Base-by-base conservation (phyloP, 2,329 filamentous ascomycete species). In the Aureobasidium pullulans region DNA sequence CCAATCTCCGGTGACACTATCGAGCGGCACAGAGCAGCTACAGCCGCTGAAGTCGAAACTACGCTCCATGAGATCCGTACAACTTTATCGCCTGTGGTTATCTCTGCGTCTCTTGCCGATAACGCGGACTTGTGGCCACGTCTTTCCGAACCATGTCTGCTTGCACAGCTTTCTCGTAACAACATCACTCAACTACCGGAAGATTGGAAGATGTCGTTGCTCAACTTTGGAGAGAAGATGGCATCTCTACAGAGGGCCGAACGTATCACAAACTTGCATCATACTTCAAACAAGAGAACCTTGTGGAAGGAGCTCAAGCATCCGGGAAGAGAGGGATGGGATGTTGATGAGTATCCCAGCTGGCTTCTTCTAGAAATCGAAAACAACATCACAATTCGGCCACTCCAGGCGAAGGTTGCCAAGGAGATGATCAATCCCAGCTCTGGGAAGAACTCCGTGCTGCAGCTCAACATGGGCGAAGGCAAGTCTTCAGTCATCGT, bases 391-490 rank as follows among this genome's bases (percentile, higher is more conserved):
- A 66, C 84, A 8, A 84, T 90, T 8, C 79, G 88, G 0, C 66
- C 75, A 0, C 78, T 82, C 0, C 86, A 90, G 65, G 75, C 79
- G 2, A 67, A 79, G 1, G 83, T 90, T 52, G 82, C 85, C 0
- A 46, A 60, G 0, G 66, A 78, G 19, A 89, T 90, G 81, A 79
- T 76, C 2, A 53, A 65, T 0, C 66, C 67, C 1, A 56, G 61
- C 2, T 59, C 64, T 8, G 59, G 40, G 5, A 6, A 49, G 0
- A 74, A 73, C 42, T 62, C 65, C 0, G 79, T 85, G 0, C 79
- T 88, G 73, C 84, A 88, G 64, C 69, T 89, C 2, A 88, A 87
- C 62, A 89, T 89, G 85, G 86, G 86, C 0, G 80, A 87, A 65
- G 86, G 86, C 0, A 89, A 89, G 62, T 84, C 84, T 0, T 86